Base-by-base conservation (phyloP, 2,329 filamentous ascomycete genomes). In the Lomentospora prolificans region DNA sequence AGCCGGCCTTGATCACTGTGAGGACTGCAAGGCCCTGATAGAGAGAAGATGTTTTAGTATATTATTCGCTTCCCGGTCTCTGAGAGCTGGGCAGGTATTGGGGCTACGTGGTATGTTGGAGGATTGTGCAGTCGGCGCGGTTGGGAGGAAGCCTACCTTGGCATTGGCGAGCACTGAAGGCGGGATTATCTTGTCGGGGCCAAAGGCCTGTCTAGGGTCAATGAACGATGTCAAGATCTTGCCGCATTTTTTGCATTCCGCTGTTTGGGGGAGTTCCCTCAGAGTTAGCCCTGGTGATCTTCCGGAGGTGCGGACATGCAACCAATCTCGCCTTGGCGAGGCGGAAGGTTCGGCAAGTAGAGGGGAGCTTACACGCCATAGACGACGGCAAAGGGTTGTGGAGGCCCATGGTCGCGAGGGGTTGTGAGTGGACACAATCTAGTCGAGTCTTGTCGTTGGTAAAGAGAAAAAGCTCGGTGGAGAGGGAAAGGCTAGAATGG, bases 101-200 rank as follows among this genome's bases (percentile, higher is more conserved):
- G 6, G 30, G 30, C 30, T 7, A 27, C 6, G 36, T 14, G 2
- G 39, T 8, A 12, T 10, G 33, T 24, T 31, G 31, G 19, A 25
- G 41, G 17, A 28, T n/a, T n/a, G n/a, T n/a, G n/a, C n/a, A 25
- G 31, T n/a, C 4, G 17, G 19, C 7, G 30, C 6, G 7, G 12
- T 6, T 30, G 48, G 59, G 52, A 50, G 39, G 51, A 12, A 52
- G 62, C 64, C 58, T 73, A 90, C 87, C 83, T 99, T 96, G 65
- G 94, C 94, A 70, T 89, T 89, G 61, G 87, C 87, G 64, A 99
- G 84, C 63, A 99, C 81, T 54, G 86, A 81, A 6, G 92, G 91
- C 52, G 94, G 94, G 64, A 99, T 99, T 68, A 99, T 85, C 72
- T 97, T 97, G 72, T 97, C 94, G 56, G 94, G 92, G 4, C 92